Evolutionary conservation across 345 rosid species (phyloP).

Genomic region (Trapa incisa): DNA sequence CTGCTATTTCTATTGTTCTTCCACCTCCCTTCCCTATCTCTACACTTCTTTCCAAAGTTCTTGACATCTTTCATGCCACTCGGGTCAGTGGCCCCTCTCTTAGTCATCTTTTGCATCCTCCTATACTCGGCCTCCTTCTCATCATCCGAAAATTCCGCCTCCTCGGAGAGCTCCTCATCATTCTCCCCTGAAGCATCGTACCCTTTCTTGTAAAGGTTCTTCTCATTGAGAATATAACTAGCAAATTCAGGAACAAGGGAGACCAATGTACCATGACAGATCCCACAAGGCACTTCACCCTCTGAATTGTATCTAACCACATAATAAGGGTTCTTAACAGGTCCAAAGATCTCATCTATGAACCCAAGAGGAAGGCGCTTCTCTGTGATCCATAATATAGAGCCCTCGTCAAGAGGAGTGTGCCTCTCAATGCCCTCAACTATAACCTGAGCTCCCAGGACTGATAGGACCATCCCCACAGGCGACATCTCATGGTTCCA

Average conservation of each 20-base stretch:
- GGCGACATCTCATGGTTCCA: slow-evolving; percentile 60
- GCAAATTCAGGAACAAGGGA: slow-evolving; percentile 78
- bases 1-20: slow-evolving; percentile 15
- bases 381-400: slow-evolving; percentile 75
- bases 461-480: slow-evolving; percentile 82
- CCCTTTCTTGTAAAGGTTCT: slow-evolving; percentile 74
- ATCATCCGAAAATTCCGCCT: slow-evolving; percentile 88
- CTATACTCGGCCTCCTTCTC: slow-evolving; percentile 79
- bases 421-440: slow-evolving; percentile 80
- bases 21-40: slow-evolving; percentile 30
- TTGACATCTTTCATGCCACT: slow-evolving; percentile 33
- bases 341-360: slow-evolving; percentile 93
- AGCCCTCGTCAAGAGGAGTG: slow-evolving; percentile 71
- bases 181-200: slow-evolving; percentile 93
- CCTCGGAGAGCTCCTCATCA: slow-evolving; percentile 78
- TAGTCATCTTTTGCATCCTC: slow-evolving; percentile 54
- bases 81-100: slow-evolving; percentile 43
- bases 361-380: slow-evolving; percentile 54
- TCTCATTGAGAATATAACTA: slow-evolving; percentile 52
- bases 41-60: slow-evolving; percentile 38
- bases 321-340: slow-evolving; percentile 76
- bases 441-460: slow-evolving; percentile 61
- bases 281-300: slow-evolving; percentile 54
- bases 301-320: slow-evolving; percentile 85
- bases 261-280: slow-evolving; percentile 43